Base-by-base conservation (phyloP, 139 green algal species). In the Klebsormidium nitens region DNA sequence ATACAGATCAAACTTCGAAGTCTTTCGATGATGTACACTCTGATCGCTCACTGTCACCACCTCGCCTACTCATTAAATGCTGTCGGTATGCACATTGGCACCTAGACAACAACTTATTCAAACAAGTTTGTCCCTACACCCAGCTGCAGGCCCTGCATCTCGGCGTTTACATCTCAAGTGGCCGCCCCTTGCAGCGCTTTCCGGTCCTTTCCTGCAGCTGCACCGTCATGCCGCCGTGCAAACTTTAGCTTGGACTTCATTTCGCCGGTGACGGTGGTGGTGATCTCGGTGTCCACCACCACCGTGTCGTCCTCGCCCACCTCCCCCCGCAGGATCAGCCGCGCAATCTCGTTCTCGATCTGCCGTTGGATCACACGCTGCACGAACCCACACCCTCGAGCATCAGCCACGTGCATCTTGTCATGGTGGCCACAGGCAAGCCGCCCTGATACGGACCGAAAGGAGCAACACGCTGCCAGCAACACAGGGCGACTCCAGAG, bases 351-450 rank as follows among this genome's bases (percentile, higher is more conserved):
- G n/a, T 93, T 98, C 79, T 98, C 93, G 50, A 98, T 86, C 80
- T 97, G 85, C 39, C 89, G 84, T 83, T 97, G 92, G 69, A 98
- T 86, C 17, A 92, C 93, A 28, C 93, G 82, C 88, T n/a, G n/a
- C n/a, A n/a, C n/a, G 8, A 14, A 50, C 8, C 42, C 8, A 8
- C 8, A 8, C 8, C 8, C 42, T 26, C 42, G 42, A 50, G 42
- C 8, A 50, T 14, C 11, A 50, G 11, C 8, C 14, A 14, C 42
- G 11, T 14, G 11, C 42, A 50, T 8, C 11, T 8, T 8, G 14
- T 26, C 8, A 50, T 14, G 14, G 8, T 8, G 11, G 42, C 42
- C 8, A 61, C 8, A 36, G 42, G 8, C 42, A 50, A 14, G 42
- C 8, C 42, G 42, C 42, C 8, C 14, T 8, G 14, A 50, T 8